A percentile compares a stretch with the other conserved stretches of the same genome.
These are phyloP conservation scores for Fusarium transvaalense DNA, from an alignment of 2,329 filamentous ascomycete species.

Conservation along the genomic window DNA sequence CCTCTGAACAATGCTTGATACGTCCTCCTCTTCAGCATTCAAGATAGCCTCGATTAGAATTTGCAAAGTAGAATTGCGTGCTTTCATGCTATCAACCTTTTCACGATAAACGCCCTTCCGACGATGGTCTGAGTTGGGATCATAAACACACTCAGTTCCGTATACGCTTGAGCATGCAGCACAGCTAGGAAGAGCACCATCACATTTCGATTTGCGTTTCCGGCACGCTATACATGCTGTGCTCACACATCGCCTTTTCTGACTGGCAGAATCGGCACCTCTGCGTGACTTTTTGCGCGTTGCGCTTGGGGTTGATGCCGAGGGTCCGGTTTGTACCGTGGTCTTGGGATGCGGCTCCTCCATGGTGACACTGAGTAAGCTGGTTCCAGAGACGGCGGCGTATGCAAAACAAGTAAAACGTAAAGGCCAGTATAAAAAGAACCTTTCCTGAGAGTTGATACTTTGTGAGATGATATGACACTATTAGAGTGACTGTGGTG, in stretches of 20 bases:
- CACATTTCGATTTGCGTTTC: slow-evolving; percentile 87
- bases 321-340: slow-evolving; percentile 27
- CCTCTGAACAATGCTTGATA: slow-evolving; percentile 81
- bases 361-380: slow-evolving; percentile 32
- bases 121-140: slow-evolving; percentile 94
- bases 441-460: background rate
- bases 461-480: slow-evolving; percentile 25
- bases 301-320: slow-evolving; percentile 22
- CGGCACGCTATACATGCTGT: slow-evolving; percentile 87
- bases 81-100: slow-evolving; percentile 89
- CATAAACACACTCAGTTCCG: slow-evolving; percentile 89
- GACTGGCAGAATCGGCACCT: slow-evolving; percentile 60
- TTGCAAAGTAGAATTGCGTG: slow-evolving; percentile 86
- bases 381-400: slow-evolving; percentile 3
- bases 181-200: slow-evolving; percentile 90
- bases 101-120: slow-evolving; percentile 97
- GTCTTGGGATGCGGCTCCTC: slow-evolving; percentile 33
- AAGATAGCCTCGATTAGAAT: slow-evolving; percentile 94
- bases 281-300: slow-evolving; percentile 64
- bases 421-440: background rate
- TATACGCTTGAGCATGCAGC: slow-evolving; percentile 98
- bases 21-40: slow-evolving; percentile 90
- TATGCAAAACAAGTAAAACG: slow-evolving; percentile 5
- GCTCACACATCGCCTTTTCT: slow-evolving; percentile 83
- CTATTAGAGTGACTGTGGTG: slow-evolving; percentile 15